phyloP scores from a whole-genome alignment of 441 rosid species.

The Melastoma candidum region DNA sequence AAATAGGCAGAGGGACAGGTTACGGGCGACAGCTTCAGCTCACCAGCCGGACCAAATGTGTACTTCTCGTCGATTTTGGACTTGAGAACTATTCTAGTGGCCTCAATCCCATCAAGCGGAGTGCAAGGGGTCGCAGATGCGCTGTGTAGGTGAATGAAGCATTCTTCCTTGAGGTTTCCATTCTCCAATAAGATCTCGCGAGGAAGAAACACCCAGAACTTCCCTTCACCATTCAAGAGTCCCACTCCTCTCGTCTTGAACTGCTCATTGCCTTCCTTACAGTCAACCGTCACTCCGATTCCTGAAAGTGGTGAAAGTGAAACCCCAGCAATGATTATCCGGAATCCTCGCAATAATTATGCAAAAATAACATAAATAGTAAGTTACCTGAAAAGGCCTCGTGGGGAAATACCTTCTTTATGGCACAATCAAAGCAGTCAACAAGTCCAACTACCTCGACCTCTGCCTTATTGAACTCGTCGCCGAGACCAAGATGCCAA shows the following conservation, averaged over 20 bases:
- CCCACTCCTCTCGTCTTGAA: constrained; percentile 48
- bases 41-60: constrained; percentile 43
- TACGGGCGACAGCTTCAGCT: constrained; percentile 45
- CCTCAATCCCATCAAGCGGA: constrained; percentile 31
- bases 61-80: constrained; percentile 31
- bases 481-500: constrained; percentile 24
- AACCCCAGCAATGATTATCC: too few relatives aligned
- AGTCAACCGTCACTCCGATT: constrained; percentile 62
- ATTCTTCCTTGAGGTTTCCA: constrained; percentile 54
- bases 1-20: constrained; percentile 50
- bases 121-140: constrained; percentile 55
- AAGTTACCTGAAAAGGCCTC: constrained; percentile 52
- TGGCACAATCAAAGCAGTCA: constrained; percentile 55
- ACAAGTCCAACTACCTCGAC: constrained; percentile 44
- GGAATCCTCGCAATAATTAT: too few relatives aligned
- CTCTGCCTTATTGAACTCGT: constrained; percentile 4
- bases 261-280: constrained; percentile 42
- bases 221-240: constrained; percentile 53
- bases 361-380: too few relatives aligned
- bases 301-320: constrained; percentile 25
- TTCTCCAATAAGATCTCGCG: constrained; percentile 30
- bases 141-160: constrained; percentile 82
- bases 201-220: constrained; percentile 53
- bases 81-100: constrained; percentile 45
- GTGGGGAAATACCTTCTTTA: constrained; percentile 27